Evolutionary conservation across 2,329 filamentous ascomycete species (phyloP).

Genomic region (Hypomyces rosellus): DNA sequence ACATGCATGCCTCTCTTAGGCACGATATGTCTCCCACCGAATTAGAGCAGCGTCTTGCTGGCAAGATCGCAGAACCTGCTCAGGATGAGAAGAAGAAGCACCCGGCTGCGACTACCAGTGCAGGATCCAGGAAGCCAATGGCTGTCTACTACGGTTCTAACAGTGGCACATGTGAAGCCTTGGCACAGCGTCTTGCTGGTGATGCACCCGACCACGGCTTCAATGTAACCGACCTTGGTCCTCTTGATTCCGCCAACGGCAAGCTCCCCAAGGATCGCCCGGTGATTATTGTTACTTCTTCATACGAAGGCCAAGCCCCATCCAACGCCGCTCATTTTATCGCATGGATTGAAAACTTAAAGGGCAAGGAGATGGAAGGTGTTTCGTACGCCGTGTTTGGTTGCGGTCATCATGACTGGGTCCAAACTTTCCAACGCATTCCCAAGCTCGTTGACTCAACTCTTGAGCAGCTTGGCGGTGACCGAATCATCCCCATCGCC

Average conservation of each 20-base stretch:
- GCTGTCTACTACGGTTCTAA: slow-evolving; percentile 70
- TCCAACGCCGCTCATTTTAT: slow-evolving; percentile 67
- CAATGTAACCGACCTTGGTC: slow-evolving; percentile 43
- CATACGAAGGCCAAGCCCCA: slow-evolving; percentile 68
- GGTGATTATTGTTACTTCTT: slow-evolving; percentile 60
- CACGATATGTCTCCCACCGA: slow-evolving; percentile 39
- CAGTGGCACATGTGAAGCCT: slow-evolving; percentile 65
- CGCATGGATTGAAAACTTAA: slow-evolving; percentile 54
- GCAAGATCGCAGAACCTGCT: slow-evolving; percentile 15
- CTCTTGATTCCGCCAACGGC: slow-evolving; percentile 56
- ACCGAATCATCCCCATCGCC: slow-evolving; percentile 40
- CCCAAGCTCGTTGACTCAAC: slow-evolving; percentile 55
- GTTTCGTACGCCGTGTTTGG: slow-evolving; percentile 65
- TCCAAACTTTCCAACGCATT: slow-evolving; percentile 59
- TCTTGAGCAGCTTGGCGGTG: slow-evolving; percentile 33
- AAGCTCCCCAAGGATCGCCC: slow-evolving; percentile 55
- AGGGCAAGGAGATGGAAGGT: slow-evolving; percentile 45
- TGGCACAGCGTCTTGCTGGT: slow-evolving; percentile 57
- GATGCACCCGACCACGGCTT: slow-evolving; percentile 57
- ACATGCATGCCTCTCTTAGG: slow-evolving; percentile 52
- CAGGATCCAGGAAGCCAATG: slow-evolving; percentile 37
- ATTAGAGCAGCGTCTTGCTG: slow-evolving; percentile 40
- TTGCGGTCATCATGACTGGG: slow-evolving; percentile 54
- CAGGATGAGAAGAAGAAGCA: slow-evolving; percentile 7
- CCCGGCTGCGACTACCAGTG: neutral